Percentiles rank a stretch among this genome's conserved stretches.
Evolutionary conservation across 352 stramenopile species (phyloP).

Genomic region (Globisporangium polare): DNA sequence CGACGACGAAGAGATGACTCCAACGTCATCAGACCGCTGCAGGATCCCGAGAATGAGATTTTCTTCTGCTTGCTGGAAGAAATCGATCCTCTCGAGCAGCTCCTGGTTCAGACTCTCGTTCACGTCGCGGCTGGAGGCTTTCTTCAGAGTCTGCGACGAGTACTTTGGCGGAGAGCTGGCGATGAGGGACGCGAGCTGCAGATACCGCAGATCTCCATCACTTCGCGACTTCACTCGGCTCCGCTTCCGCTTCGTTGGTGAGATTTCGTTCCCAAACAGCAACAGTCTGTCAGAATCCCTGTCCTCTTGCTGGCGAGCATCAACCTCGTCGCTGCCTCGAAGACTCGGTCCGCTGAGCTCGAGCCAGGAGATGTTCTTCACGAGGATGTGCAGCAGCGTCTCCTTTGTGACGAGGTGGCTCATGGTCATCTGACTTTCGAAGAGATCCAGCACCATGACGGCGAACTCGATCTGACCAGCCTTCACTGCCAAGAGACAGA

Average conservation of each 20-base stretch:
- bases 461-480: conserved; percentile 58
- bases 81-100: conserved; percentile 2
- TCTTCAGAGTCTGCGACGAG: conserved; percentile 2
- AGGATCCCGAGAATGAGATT: conserved; percentile 11
- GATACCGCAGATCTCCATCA: conserved; percentile 39
- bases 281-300: not conserved
- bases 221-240: conserved; percentile 40
- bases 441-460: conserved; percentile 46
- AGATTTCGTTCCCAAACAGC: conserved; percentile 1
- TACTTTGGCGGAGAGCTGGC: not conserved
- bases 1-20: not conserved
- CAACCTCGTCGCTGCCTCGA: not conserved
- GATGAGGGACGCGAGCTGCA: conserved; percentile 13
- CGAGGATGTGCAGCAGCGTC: conserved; percentile 39
- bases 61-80: conserved; percentile 11
- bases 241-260: conserved; percentile 20
- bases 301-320: not conserved
- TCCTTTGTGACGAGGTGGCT: conserved; percentile 22
- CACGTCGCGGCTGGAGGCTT: conserved; percentile 1
- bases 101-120: not conserved
- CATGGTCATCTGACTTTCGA: conserved; percentile 19
- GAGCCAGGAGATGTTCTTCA: conserved; percentile 43
- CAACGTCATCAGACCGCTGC: conserved; percentile 1
- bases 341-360: conserved; percentile 12
- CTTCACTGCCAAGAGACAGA: conserved; percentile 44